A percentile compares a stretch with the other conserved stretches of the same genome.
These are phyloP conservation scores for Geranium rotundifolium DNA, from an alignment of 345 rosid species.

Conservation along the genomic window DNA sequence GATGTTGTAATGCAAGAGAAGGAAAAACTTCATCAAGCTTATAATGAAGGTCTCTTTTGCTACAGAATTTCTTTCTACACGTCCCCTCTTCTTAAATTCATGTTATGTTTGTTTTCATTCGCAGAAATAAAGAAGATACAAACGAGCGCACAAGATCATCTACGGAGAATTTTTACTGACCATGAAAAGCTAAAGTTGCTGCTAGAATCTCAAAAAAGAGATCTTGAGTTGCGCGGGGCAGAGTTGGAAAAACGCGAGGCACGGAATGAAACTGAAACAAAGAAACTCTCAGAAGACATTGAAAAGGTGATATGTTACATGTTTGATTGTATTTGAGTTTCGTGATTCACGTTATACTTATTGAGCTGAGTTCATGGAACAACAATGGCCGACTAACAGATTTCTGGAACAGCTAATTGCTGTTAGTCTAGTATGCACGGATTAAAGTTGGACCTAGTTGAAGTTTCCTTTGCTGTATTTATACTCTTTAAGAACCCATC, in stretches of 20 bases:
- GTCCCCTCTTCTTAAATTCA: background rate
- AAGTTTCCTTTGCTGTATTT: background rate
- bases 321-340: background rate
- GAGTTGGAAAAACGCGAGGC: conserved; percentile 81
- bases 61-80: background rate
- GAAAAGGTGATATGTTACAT: conserved; percentile 36
- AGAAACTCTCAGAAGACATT: conserved; percentile 49
- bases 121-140: conserved; percentile 77
- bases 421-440: background rate
- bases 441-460: no score
- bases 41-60: conserved; percentile 55
- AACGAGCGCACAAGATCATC: conserved; percentile 62
- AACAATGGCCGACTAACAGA: background rate
- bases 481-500: background rate
- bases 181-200: conserved; percentile 75
- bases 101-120: conserved; percentile 1
- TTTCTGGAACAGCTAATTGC: background rate
- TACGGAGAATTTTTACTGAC: conserved; percentile 60
- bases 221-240: conserved; percentile 54
- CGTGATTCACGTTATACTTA: background rate
- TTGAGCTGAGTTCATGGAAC: background rate
- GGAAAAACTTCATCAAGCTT: conserved; percentile 63
- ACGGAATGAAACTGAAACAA: conserved; percentile 67
- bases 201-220: conserved; percentile 61
- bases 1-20: conserved; percentile 49